Evolutionary conservation across 2,329 filamentous ascomycete species (phyloP).

Genomic region (Fusarium abutilonis): DNA sequence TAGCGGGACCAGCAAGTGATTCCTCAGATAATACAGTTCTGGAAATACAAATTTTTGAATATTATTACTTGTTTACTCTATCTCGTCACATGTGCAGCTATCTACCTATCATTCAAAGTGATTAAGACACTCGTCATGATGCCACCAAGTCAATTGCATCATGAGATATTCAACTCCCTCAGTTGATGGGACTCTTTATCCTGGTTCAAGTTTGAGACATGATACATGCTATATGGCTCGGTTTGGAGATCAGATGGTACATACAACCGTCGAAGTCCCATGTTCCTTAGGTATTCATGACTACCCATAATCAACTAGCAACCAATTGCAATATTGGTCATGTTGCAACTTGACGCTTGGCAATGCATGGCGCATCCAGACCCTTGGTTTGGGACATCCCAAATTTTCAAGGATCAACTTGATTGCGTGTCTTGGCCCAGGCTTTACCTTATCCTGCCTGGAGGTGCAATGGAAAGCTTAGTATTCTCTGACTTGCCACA

Average conservation of each 20-base stretch:
- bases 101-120: background rate
- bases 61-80: background rate
- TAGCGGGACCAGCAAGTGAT: background rate
- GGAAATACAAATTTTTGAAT: conserved; percentile 35
- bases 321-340: background rate
- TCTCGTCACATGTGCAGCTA: background rate
- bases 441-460: background rate
- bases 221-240: too few relatives aligned
- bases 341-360: background rate
- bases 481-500: background rate
- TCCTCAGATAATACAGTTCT: conserved; percentile 9
- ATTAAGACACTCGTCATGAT: background rate
- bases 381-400: background rate
- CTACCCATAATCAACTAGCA: background rate
- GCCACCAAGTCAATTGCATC: too few relatives aligned
- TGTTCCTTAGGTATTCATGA: too few relatives aligned
- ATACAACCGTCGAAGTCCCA: too few relatives aligned
- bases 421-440: background rate
- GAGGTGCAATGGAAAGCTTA: background rate
- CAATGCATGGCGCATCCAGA: background rate
- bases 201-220: too few relatives aligned
- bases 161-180: too few relatives aligned
- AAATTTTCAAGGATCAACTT: background rate
- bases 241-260: too few relatives aligned
- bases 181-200: too few relatives aligned